Base-by-base conservation (phyloP, 108 stramenopile genomes). In the Nitzschia palea region DNA sequence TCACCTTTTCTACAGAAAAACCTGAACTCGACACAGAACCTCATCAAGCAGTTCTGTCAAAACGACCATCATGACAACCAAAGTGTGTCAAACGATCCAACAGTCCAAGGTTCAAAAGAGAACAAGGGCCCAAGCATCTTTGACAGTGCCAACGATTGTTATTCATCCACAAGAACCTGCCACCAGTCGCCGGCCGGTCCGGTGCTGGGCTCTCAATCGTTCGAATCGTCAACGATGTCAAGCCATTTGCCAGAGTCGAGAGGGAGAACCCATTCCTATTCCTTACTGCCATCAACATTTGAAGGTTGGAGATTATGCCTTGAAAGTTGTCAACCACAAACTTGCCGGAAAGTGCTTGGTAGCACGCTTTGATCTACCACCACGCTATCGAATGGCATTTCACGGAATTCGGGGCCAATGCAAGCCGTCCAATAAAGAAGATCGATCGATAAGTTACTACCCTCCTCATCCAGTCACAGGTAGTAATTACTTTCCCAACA, bases 231-330 rank as follows among this genome's bases (percentile, higher is more conserved):
- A 61, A 44, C 76, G 85, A 43, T 86, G 85, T 61, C 61, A 50
- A 10, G 32, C 66, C 18, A 51, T 52, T 14, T 70, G 83, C 37
- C 3, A 40, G 26, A 69, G 74, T 32, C 80, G 82, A 29, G 85
- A 86, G 55, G 82, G 82, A 28, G 85, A 86, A 65, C 78, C 85
- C 22, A 77, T 86, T 14, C 85, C 85, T 0, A 86, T 86, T 36
- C 85, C 85, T 17, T 86, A 86, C 47, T 86, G 85, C 37, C 47
- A 67, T 44, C 33, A 36, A 2, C 85, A 86, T 59, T 59, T 86
- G 3, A 65, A 80, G 45, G 44, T 28, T 6, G 85, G 85, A 29
- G 85, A 86, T 55, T 80, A 82, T 15, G 85, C 85, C 25, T 53
- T 86, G 6, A 69, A 69, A 27, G 80, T 80, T 23, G 82, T 83